Evolutionary conservation across 2,329 filamentous ascomycete genomes (phyloP), one percentile per base, ranked within the genome.

Genomic region (Purpureocillium lavendulum): DNA sequence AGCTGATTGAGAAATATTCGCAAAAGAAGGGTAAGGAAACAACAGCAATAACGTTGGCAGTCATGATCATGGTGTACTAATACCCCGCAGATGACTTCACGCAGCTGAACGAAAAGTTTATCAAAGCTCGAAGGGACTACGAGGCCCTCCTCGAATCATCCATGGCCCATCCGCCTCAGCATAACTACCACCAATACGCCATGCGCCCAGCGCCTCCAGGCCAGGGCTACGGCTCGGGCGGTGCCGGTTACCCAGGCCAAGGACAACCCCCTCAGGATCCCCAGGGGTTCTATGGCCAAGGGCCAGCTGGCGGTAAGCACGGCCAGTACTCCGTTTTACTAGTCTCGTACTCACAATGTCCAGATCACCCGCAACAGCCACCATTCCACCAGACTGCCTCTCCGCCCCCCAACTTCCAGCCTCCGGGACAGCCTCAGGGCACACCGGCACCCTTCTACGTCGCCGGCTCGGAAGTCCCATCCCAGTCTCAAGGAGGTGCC

Each of bases 51-150:
- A n/a, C n/a, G n/a, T n/a, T n/a, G n/a, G n/a, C n/a, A n/a, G n/a
- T n/a, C n/a, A n/a, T n/a, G n/a, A n/a, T 4, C 11, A 17, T 7
- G 16, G 17, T n/a, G 15, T 35, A 17, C 33, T 36, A 35, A 58
- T 50, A 24, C 4, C 14, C 15, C 6, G 34, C 9, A 94, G 92
- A 98, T 63, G 92, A 98, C 61, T 97, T 98, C 57, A 96, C 92
- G 2, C 90, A 97, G 59, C 70, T 98, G 46, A 98, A 98, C 56
- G 92, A 98, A 62, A 97, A 97, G 66, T 98, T 98, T 62, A 97
- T 98, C 71, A 98, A 98, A 65, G 92, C 92, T 34, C 82, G 92
- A 48, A 79, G 90, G 53, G 92, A 98, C 64, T 98, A 98, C 59
- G 92, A 98, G 64, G 82, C 86, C 24, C 73, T 98, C n/a, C 71